Base-by-base conservation (phyloP, 768 basidiomycete genomes). In the Tulasnella sp. region DNA sequence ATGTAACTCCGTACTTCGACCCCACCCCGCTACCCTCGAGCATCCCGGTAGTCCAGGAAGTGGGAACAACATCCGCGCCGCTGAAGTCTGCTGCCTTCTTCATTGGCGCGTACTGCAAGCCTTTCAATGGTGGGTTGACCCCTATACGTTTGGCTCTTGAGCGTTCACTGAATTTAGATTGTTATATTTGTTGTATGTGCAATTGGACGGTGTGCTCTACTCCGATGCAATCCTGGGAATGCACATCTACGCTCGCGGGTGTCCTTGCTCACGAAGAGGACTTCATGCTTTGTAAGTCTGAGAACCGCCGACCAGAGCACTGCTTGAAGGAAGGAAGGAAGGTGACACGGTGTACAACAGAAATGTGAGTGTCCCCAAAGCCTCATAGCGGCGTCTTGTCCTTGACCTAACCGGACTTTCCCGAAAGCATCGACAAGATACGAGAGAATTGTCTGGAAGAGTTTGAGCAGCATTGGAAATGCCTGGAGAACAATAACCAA, bases 1-100 rank as follows among this genome's bases (percentile, higher is more conserved):
- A 34, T 3, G 53, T 55, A 11, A 42, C 53, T 27, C 78, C 78
- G 22, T 83, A 80, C 71, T 76, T 75, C 46, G 83, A 87, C 55
- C 78, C 79, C 0, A 79, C 84, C 2, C 83, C 85, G 1, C 76
- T 84, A 60, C 84, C 87, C 0, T 73, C 74, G 30, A 69, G 79
- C 62, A 64, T 84, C 22, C 92, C 93, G 31, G 83, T 81, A 67
- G 89, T 97, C 38, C 76, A 81, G 61, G 96, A 99, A 72, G 72
- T 99, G 46, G 94, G 93, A 43, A 78, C 75, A 45, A 91, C 91
- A 0, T 93, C 90, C 64, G 96, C 84, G 60, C 96, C 94, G 1
- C 75, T 98, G 67, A 97, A 98, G 76, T 89, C 87, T 65, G 92
- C 94, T 1, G 86, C 91, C 7, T 98, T 97, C 80, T 97, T 97